Base-by-base conservation (phyloP, 2,329 filamentous ascomycete genomes). In the Lasiodiplodia sp. region DNA sequence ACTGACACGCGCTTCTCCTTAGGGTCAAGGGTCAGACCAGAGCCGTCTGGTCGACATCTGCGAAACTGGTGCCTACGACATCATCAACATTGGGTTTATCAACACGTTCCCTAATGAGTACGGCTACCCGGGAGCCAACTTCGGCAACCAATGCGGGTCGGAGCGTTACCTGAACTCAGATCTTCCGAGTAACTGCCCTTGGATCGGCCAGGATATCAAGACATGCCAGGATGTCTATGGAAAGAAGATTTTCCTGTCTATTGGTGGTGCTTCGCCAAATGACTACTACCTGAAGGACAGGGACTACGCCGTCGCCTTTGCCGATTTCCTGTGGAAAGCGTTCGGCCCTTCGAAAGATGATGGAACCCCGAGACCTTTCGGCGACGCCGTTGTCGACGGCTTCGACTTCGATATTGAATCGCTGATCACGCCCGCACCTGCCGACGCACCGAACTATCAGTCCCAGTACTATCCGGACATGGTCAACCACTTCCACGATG, bases 391-490 rank as follows among this genome's bases (percentile, higher is more conserved):
- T 6, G 80, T 94, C 51, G 90, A 94, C 76, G 92, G 92, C 4
- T 93, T 94, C 77, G 91, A 94, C 78, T 88, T 93, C 71, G 91
- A 94, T 76, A 89, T 93, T 70, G 91, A 93, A 79, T 83, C 86
- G 4, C 73, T 84, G 44, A 89, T 89, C 83, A 82, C 87, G 71
- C 79, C 80, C 23, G 82, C 81, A 71, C 14, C 55, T 63, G 23
- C 31, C 3, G 62, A 16, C n/a, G n/a, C 62, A 52, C 38, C 69
- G 4, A 72, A 76, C 47, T 80, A 79, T 68, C 72, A 75, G 70
- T 79, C 73, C 51, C 75, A 74, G 76, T 83, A 83, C 57, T 86
- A 86, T 69, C 80, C 78, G 31, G 76, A 77, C 60, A 81, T 87
- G 78, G 81, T 86, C 72, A 79, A 82, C 68, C 80, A 78, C 40